Evolutionary conservation across 768 basidiomycete genomes (phyloP).

Genomic region (Mycena leptocephala): DNA sequence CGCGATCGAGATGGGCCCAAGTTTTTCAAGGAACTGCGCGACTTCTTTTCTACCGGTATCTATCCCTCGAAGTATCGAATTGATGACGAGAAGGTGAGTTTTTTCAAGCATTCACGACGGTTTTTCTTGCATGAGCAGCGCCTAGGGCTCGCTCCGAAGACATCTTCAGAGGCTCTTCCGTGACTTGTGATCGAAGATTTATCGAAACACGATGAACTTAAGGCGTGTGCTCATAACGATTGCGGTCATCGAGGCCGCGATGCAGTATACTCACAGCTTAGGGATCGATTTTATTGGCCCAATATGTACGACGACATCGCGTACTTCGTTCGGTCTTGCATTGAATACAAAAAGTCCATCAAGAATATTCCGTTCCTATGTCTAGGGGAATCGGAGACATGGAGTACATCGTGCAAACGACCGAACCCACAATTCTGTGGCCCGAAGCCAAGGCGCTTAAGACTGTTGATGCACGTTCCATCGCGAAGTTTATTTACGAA

Average conservation of each 20-base stretch:
- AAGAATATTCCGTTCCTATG: constrained; percentile 45
- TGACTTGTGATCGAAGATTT: constrained; percentile 41
- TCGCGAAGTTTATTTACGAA: constrained; percentile 53
- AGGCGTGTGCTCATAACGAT: constrained; percentile 44
- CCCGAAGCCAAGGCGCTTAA: constrained; percentile 39
- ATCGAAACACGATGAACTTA: constrained; percentile 25
- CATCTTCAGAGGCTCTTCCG: constrained; percentile 27
- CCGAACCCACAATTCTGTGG: constrained; percentile 40
- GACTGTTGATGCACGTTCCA: too few relatives aligned
- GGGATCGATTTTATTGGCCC: constrained; percentile 54
- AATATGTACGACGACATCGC: constrained; percentile 48
- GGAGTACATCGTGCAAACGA: constrained; percentile 44
- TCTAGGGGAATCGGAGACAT: constrained; percentile 37
- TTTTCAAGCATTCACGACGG: constrained; percentile 12
- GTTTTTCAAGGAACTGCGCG: constrained; percentile 32
- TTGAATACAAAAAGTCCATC: constrained; percentile 52
- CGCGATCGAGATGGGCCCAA: constrained; percentile 23
- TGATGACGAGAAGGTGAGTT: constrained; percentile 20
- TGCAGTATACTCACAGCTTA: constrained; percentile 40
- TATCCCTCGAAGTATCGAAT: constrained; percentile 4
- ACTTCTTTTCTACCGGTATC: constrained; percentile 32
- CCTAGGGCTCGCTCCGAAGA: constrained; percentile 37
- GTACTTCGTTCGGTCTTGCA: constrained; percentile 49
- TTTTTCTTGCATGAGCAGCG: constrained; percentile 39
- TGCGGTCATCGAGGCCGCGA: constrained; percentile 35